Conservation (phyloP, 1,284 basidiomycete genomes). For the Cutaneotrichosporon sp. region DNA sequence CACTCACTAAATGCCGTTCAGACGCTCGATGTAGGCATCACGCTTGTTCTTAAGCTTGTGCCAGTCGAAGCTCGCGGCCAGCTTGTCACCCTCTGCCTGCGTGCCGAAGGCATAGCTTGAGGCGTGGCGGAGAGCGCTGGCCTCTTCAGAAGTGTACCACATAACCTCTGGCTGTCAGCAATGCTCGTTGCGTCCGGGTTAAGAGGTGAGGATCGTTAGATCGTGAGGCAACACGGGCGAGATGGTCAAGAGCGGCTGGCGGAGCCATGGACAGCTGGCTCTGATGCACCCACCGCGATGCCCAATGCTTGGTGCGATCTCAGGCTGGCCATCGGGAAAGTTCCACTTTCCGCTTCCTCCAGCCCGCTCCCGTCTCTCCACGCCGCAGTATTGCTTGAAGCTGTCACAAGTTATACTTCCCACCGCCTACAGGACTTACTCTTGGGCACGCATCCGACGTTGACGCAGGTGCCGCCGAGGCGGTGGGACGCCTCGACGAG, state of each 20-base stretch:
- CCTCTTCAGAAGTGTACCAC: slow-evolving; percentile 97
- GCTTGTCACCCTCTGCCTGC: slow-evolving; percentile 50
- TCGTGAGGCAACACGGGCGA: background rate
- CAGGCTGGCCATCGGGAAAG: too few species aligned
- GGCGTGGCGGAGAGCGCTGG: slow-evolving; percentile 70
- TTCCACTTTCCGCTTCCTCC: too few species aligned
- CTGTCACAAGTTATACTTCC: too few species aligned
- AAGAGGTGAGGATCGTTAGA: too few species aligned
- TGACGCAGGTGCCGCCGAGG: slow-evolving; percentile 95
- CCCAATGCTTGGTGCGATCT: too few species aligned
- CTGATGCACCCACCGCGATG: too few species aligned
- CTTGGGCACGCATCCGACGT: slow-evolving; percentile 50
- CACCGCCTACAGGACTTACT: slow-evolving; percentile 13
- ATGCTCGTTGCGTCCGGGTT: too few species aligned
- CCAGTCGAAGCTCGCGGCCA: slow-evolving; percentile 75
- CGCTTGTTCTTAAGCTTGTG: slow-evolving; percentile 83
- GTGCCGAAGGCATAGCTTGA: slow-evolving; percentile 72
- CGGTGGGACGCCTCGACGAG: slow-evolving; percentile 72
- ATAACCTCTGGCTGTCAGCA: slow-evolving; percentile 64
- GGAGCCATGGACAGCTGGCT: background rate
- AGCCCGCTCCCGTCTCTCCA: too few species aligned
- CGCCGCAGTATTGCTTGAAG: too few species aligned
- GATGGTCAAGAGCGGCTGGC: background rate
- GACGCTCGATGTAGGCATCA: slow-evolving; percentile 85
- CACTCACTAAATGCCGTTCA: slow-evolving; percentile 79